Evolutionary conservation across 306 rosid species (phyloP).

Genomic region (Crataegus laevigata): DNA sequence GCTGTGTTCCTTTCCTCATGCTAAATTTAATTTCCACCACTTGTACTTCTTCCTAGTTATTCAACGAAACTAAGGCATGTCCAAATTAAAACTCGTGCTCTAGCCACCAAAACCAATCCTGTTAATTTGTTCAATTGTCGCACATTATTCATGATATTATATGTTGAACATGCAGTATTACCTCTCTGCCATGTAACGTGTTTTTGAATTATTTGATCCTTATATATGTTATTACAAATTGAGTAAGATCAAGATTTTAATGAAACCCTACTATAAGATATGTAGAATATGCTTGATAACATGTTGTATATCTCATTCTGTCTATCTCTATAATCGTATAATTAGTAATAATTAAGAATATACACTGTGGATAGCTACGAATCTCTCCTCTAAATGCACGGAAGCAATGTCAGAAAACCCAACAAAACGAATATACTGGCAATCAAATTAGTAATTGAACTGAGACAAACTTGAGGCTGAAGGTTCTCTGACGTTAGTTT

Average conservation of each 20-base stretch:
- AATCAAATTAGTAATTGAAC: too few relatives aligned
- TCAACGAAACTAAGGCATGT: background rate
- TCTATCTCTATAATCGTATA: too few relatives aligned
- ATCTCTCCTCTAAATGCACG: too few relatives aligned
- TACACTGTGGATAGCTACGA: too few relatives aligned
- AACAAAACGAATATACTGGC: too few relatives aligned
- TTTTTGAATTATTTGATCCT: background rate
- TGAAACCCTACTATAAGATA: background rate
- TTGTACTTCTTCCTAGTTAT: background rate
- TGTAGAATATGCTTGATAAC: background rate
- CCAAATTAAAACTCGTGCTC: background rate
- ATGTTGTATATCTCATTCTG: background rate
- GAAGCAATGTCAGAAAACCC: too few relatives aligned
- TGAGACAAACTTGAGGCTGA: too few relatives aligned
- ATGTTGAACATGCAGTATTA: too few relatives aligned
- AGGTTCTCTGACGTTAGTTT: too few relatives aligned
- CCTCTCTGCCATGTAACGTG: background rate
- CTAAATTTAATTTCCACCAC: background rate
- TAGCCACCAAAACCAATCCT: background rate
- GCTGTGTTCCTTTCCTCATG: slow-evolving; percentile 2
- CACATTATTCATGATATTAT: background rate
- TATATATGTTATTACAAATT: too few relatives aligned
- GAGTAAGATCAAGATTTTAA: too few relatives aligned
- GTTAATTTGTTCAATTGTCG: background rate
- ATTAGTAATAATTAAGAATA: too few relatives aligned